Base-by-base conservation (phyloP, 352 stramenopile genomes). In the Pythium sukuiense region DNA sequence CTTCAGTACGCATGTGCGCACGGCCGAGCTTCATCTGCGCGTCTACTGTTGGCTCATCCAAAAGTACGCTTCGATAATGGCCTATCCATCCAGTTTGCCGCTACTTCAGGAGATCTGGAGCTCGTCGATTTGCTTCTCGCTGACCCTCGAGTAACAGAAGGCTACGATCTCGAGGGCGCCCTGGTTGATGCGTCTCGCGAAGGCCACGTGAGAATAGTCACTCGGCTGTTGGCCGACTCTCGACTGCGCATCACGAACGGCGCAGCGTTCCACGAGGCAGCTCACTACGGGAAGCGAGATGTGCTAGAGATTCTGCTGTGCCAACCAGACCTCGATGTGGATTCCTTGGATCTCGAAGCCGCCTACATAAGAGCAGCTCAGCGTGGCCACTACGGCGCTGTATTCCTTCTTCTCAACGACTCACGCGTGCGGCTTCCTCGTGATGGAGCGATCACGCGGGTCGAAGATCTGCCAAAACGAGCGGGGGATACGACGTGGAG, bases 1-100 rank as follows among this genome's bases (percentile, higher is more conserved):
- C 61, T 74, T 12, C 61, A 70, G n/a, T 69, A 74, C 43, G 67
- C 67, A 32, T 74, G 67, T 46, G 61, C 61, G 1, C 55, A 74
- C 27, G 67, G 67, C 14, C 67, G 62, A 1, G 16, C 39, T 3
- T 27, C 43, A 7, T 35, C 61, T 16, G 62, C 52, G 8, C n/a
- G 50, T 1, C 20, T 74, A 14, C 29, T 74, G 1, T 29, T 74
- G 14, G 14, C 0, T 11, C 41, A 63, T 3, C 6, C 27, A 13
- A 2, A 8, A 2, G 56, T 64, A 11, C 24, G 26, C 3, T 68
- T 70, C 16, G 27, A 57, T 6, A 63, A 66, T 41, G 62, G 61
- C 7, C 39, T 66, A 0, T 20, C 61, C 2, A 57, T 70, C 18
- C 67, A 69, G 16, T 74, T 69, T 48, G 67, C 67, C 27, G 61